Base-by-base conservation (phyloP, 1,139 yeast genomes). In the Kodamaea anthophila region DNA sequence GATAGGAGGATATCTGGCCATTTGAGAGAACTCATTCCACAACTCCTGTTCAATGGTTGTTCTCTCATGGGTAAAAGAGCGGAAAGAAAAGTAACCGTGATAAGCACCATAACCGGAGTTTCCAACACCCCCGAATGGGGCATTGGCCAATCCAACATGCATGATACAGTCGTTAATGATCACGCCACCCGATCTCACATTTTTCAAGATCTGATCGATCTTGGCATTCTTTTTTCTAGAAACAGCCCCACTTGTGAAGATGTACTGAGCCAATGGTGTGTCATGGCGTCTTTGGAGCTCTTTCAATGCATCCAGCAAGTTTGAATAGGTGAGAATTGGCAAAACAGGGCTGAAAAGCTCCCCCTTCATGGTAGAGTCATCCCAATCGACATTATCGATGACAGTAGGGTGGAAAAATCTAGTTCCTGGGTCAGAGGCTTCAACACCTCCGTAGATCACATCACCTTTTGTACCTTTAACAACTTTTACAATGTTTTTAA, bases 91-190 rank as follows among this genome's bases (percentile, higher is more conserved):
- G 38, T 57, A 59, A 4, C 96, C 96, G 48, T 88, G 96, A 58
- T 87, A 87, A 18, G 77, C 71, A 9, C 88, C 88, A 33, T 64
- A 58, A 0, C 98, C 98, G 0, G 95, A 84, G 18, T 58, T 53
- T 12, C 97, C 96, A 36, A 87, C 59, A 21, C 98, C 98, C 23
- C 97, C 97, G 57, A 91, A 88, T 18, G 97, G 97, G 5, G 86
- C 74, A 35, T 70, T 68, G n/a, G 66, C 43, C 35, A 84, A 65
- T 1, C 74, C 88, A 25, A 74, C 87, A 39, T 87, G 95, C 47
- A 85, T 42, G 33, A 86, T 36, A 1, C 78, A 69, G 40, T 88
- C 96, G 49, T 87, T 86, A 38, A 85, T 61, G 27, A 76, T 53
- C 10, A 77, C 63, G 8, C 74, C 86, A 15, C 97, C 97, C 0